Evolutionary conservation across 2,329 filamentous ascomycete species (phyloP).

Genomic region (Colletotrichum aenigma): DNA sequence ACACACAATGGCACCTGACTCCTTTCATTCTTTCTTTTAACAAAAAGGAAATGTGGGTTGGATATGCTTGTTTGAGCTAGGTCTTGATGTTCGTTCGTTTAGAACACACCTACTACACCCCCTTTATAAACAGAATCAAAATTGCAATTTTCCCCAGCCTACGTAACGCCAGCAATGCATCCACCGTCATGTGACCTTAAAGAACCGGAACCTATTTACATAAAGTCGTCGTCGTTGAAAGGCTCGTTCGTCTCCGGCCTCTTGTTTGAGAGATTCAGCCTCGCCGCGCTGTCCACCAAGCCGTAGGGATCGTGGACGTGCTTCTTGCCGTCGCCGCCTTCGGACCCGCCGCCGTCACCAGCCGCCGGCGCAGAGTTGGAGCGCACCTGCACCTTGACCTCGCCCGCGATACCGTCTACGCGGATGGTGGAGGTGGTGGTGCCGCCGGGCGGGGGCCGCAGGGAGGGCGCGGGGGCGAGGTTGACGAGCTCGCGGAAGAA

Average conservation of each 20-base stretch:
- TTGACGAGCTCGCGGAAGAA: slow-evolving; percentile 70
- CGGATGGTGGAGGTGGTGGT: slow-evolving; percentile 48
- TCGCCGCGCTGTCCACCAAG: slow-evolving; percentile 47
- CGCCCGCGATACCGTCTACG: slow-evolving; percentile 60
- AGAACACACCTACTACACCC: background rate
- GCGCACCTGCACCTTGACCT: slow-evolving; percentile 60
- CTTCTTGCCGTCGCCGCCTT: slow-evolving; percentile 11
- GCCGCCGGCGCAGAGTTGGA: slow-evolving; percentile 18
- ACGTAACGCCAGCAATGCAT: background rate
- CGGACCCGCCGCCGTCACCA: slow-evolving; percentile 7
- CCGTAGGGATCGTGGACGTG: slow-evolving; percentile 33
- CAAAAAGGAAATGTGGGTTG: background rate
- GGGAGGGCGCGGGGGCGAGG: slow-evolving; percentile 42
- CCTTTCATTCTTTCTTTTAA: background rate
- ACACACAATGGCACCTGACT: slow-evolving; percentile 1
- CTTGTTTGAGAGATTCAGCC: slow-evolving; percentile 37
- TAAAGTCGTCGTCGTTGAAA: slow-evolving; percentile 49
- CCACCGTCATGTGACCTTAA: background rate
- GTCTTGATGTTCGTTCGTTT: background rate
- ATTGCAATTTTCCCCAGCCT: background rate
- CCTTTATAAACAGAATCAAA: background rate
- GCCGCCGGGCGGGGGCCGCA: slow-evolving; percentile 36
- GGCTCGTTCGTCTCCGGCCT: slow-evolving; percentile 27
- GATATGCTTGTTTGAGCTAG: background rate
- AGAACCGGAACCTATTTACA: slow-evolving; percentile 31